Base-by-base conservation (phyloP, 2,329 filamentous ascomycete genomes). In the Colletotrichum coccodes region DNA sequence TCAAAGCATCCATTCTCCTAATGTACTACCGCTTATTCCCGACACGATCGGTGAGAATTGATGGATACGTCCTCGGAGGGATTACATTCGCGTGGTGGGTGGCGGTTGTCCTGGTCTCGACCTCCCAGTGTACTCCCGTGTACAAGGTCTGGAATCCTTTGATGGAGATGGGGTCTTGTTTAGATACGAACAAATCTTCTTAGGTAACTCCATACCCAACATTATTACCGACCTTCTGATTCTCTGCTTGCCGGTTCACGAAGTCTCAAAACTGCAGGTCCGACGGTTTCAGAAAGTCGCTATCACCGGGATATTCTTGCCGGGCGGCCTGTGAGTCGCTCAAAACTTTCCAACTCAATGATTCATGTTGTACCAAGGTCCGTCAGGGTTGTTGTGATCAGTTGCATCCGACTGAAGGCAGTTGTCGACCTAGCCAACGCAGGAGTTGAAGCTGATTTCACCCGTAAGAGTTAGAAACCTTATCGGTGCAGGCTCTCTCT, bases 131-230 rank as follows among this genome's bases (percentile, higher is more conserved):
- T 72, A 74, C 71, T 2, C 82, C 82, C 3, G 76, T 84, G 26
- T 36, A 71, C 3, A 80, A 76, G 54, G 75, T 78, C 1, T 84
- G 79, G 77, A 63, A 77, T 28, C 74, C 75, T 0, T 75, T 64
- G n/a, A 64, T 79, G 5, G 72, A 73, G 1, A n/a, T n/a, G n/a
- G 81, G 81, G 1, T 73, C 67, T 3, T 85, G 83, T 69, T 81
- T 84, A 72, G 72, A 83, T 64, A 73, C 80, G 5, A 79, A 78
- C 71, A 76, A 69, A 3, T 78, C 75, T 82, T 84, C 57, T 79
- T 85, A 56, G 81, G 79, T n/a, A 84, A 84, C 71, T 79, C 78
- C 5, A 76, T 84, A 0, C 81, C 81, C 4, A 82, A 81, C 57
- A 80, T 82, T 56, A 47, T 79, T n/a, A 80, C 77, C 8, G 80